Percentiles rank a stretch among this genome's conserved stretches.
Evolutionary conservation across 305 asterid genomes (phyloP).

Genomic region (Caryopteris hybrid): DNA sequence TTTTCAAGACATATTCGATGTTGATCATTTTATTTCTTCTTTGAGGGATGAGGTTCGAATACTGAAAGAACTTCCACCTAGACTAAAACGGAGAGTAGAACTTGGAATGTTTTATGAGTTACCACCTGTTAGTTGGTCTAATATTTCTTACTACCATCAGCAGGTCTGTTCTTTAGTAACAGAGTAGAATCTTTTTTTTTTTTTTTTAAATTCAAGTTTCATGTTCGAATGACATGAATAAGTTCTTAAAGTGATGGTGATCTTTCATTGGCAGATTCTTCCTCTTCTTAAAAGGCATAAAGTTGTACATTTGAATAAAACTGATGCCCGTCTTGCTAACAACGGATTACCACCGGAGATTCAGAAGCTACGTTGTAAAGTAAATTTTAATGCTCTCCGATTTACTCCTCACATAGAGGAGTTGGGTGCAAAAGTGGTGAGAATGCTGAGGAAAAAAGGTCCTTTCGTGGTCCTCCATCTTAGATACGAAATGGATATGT

Average conservation of each 20-base stretch:
- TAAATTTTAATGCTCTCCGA: slow-evolving; percentile 58
- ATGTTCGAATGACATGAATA: neutral
- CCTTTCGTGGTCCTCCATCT: slow-evolving; percentile 85
- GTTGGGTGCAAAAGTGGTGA: slow-evolving; percentile 66
- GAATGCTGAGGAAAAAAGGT: slow-evolving; percentile 60
- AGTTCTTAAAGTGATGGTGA: neutral
- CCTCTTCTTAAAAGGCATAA: slow-evolving; percentile 72
- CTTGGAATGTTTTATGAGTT: slow-evolving; percentile 49
- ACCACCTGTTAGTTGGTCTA: slow-evolving; percentile 92
- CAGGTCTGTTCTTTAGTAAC: slow-evolving; percentile 43
- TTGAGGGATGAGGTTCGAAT: slow-evolving; percentile 87
- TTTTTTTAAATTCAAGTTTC: neutral
- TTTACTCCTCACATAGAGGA: slow-evolving; percentile 75
- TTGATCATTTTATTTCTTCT: slow-evolving; percentile 71
- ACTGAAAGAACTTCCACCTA: slow-evolving; percentile 70
- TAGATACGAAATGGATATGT: slow-evolving; percentile 94
- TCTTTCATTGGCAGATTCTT: slow-evolving; percentile 54
- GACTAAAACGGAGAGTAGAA: slow-evolving; percentile 61
- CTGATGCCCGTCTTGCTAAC: slow-evolving; percentile 86
- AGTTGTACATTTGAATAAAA: slow-evolving; percentile 80
- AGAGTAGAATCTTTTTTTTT: neutral
- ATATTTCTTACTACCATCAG: slow-evolving; percentile 65
- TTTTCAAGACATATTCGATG: slow-evolving; percentile 78
- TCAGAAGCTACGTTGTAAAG: slow-evolving; percentile 81
- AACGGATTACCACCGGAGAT: slow-evolving; percentile 61